Evolutionary conservation across 2,329 filamentous ascomycete species (phyloP), one percentile per base, ranked within the genome.

Genomic region (Xylariaceae sp.): DNA sequence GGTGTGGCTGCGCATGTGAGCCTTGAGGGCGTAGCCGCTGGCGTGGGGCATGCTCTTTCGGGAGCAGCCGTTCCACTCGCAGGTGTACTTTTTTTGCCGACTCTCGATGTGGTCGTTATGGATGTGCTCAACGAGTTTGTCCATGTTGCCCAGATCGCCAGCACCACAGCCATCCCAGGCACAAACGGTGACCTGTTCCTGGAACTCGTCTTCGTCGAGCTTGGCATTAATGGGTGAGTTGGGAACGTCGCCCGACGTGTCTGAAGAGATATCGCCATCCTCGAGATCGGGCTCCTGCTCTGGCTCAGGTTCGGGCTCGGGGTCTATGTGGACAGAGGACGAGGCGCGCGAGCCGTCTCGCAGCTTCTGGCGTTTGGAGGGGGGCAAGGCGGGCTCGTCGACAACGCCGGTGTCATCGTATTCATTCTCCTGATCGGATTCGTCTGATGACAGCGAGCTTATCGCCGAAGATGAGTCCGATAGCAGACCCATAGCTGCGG

Each of bases 1-100:
- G 1, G 94, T 99, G 68, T 99, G 94, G 66, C 91, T 96, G 60
- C 94, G 80, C 91, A 99, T 96, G 66, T 99, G 94, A 10, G 94
- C 94, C 68, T 95, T 91, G 56, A 99, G 74, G 5, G 94, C 94
- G 71, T 99, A 99, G 2, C 90, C 94, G 63, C 90, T 96, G 1
- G 92, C 92, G 71, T 99, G 94, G 15, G 89, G 85, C 70, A 94
- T 83, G 52, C 90, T 90, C 73, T 96, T 97, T 54, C 91, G 76
- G 46, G 78, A 80, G 68, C 94, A 99, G 58, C 92, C 92, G 52
- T 81, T 83, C 94, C 94, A 99, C 71, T 97, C 92, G 71, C 94
- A 99, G n/a, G 89, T 90, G 68, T 97, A 97, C 69, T 94, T 96
- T 72, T 95, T 96, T 72, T 94, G 89, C 47, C 91, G 83, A 53